Conservation (phyloP, 495 filamentous ascomycete species). For the Talaromyces stipitatus region DNA sequence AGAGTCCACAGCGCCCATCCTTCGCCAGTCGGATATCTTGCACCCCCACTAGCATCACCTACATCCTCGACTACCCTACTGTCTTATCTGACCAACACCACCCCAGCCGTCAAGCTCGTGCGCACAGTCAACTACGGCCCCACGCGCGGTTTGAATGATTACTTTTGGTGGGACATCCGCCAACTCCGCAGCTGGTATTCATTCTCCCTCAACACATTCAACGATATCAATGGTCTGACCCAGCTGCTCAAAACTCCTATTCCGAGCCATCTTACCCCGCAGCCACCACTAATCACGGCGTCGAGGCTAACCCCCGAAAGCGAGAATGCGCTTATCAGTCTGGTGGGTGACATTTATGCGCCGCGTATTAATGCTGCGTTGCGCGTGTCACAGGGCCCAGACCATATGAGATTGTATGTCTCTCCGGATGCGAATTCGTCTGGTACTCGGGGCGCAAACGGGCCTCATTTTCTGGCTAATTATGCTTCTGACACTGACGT, state of each 20-base stretch:
- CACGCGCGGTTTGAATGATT: constrained; percentile 61
- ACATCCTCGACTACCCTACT: constrained; percentile 61
- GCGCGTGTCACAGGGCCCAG: constrained; percentile 55
- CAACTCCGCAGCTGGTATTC: constrained; percentile 74
- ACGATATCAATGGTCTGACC: constrained; percentile 62
- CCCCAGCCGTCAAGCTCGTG: constrained; percentile 75
- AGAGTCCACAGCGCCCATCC: constrained; percentile 32
- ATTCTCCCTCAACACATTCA: constrained; percentile 67
- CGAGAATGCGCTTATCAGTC: constrained; percentile 58
- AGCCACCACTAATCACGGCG: constrained; percentile 36
- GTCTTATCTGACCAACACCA: constrained; percentile 68
- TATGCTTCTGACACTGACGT: constrained; percentile 64
- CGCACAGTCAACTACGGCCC: constrained; percentile 66
- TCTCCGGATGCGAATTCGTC: constrained; percentile 47
- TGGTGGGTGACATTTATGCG: constrained; percentile 63
- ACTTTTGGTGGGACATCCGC: constrained; percentile 93
- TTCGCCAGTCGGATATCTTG: constrained; percentile 41
- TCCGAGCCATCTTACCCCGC: constrained; percentile 54
- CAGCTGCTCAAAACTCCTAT: constrained; percentile 68
- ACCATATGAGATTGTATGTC: constrained; percentile 49
- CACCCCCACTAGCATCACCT: constrained; percentile 25
- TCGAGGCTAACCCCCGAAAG: constrained; percentile 62
- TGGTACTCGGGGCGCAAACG: constrained; percentile 43
- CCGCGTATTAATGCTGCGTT: constrained; percentile 74
- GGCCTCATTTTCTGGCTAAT: constrained; percentile 58